Evolutionary conservation across 345 rosid genomes (phyloP).

Genomic region (Stellera chamaejasme): DNA sequence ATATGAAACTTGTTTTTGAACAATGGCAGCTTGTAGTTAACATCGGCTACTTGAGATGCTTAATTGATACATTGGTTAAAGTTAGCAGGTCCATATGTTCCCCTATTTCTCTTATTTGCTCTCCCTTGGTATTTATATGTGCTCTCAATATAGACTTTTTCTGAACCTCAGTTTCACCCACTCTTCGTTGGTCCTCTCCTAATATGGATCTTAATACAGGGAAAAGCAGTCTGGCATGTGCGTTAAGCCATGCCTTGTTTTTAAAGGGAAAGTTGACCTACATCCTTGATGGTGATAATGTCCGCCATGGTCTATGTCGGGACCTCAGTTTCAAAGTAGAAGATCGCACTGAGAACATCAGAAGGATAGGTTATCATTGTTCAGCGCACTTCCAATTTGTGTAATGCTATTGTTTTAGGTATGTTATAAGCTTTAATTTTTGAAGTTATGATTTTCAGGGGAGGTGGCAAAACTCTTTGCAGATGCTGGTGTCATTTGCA

Average conservation of each 20-base stretch:
- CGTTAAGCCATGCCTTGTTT: constrained; percentile 45
- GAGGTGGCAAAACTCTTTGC: constrained; percentile 86
- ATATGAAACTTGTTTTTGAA: no score
- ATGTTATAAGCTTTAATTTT: constrained; percentile 2
- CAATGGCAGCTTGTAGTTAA: background rate
- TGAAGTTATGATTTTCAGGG: constrained; percentile 31
- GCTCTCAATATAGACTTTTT: background rate
- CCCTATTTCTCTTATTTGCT: background rate
- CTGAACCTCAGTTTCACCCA: constrained; percentile 1
- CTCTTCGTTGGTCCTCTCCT: background rate
- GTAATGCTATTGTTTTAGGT: background rate
- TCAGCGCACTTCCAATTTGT: background rate
- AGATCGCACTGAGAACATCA: constrained; percentile 68
- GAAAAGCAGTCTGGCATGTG: constrained; percentile 85
- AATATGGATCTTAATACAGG: constrained; percentile 26
- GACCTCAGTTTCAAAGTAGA: constrained; percentile 64
- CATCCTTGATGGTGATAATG: constrained; percentile 79
- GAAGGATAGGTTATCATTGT: constrained; percentile 47
- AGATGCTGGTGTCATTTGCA: constrained; percentile 76
- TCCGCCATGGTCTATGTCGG: constrained; percentile 67
- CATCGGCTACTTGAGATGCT: no score
- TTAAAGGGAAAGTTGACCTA: constrained; percentile 61
- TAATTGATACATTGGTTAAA: no score
- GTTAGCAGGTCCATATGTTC: background rate
- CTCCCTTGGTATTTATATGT: no score